Percentiles rank a stretch among this genome's conserved stretches.
These are phyloP conservation scores for Geotrichum citri-aurantii DNA, from an alignment of 1,139 yeast genomes.

Conservation along the genomic window DNA sequence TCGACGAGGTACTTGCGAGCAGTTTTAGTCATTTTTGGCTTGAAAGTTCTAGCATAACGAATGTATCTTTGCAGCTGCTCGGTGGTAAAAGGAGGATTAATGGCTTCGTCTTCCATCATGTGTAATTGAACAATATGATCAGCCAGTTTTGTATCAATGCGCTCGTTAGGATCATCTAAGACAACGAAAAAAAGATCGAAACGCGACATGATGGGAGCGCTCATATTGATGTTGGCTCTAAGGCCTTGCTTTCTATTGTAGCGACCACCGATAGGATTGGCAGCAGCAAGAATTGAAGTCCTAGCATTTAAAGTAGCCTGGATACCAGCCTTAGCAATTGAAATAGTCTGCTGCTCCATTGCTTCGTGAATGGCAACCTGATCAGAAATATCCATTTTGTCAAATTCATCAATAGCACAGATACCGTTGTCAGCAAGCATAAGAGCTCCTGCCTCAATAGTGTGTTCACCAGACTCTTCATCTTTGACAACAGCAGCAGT, in stretches of 20 bases:
- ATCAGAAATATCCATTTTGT: conserved; percentile 91
- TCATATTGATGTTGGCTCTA: conserved; percentile 86
- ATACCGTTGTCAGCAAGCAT: conserved; percentile 99
- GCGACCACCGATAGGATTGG: conserved; percentile 94
- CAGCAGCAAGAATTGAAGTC: conserved; percentile 94
- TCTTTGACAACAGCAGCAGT: conserved; percentile 98
- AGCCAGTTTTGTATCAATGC: conserved; percentile 83
- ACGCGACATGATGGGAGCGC: conserved; percentile 99
- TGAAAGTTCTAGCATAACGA: conserved; percentile 87
- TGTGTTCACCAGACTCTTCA: conserved; percentile 95
- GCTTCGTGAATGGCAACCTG: conserved; percentile 99
- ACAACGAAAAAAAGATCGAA: conserved; percentile 93
- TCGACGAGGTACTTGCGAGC: conserved; percentile 75
- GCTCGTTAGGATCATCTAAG: conserved; percentile 90
- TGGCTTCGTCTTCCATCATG: conserved; percentile 86
- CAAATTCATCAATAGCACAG: conserved; percentile 97
- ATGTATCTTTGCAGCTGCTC: conserved; percentile 87
- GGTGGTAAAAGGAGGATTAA: conserved; percentile 82
- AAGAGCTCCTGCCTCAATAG: conserved; percentile 97
- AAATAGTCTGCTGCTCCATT: conserved; percentile 98
- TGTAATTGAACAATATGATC: conserved; percentile 90
- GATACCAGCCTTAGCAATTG: conserved; percentile 97
- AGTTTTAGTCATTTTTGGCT: conserved; percentile 77
- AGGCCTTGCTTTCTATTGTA: conserved; percentile 82
- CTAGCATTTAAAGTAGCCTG: conserved; percentile 96